Percentiles rank a stretch among this genome's conserved stretches.
phyloP scores from a whole-genome alignment of 1,284 basidiomycete species.

The Fomitiporia mediterranea region DNA sequence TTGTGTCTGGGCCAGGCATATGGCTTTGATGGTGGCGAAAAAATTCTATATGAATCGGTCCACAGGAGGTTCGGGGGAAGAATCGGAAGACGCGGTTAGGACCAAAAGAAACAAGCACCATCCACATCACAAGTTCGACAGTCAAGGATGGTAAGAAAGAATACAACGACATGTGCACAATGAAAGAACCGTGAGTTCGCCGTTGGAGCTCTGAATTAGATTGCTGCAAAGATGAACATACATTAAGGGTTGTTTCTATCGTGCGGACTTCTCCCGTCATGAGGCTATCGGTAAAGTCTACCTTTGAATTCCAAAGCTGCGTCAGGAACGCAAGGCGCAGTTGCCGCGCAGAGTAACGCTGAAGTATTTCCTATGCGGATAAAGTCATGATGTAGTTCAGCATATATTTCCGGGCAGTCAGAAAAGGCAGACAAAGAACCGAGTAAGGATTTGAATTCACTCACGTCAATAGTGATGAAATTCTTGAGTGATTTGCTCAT shows the following conservation, averaged over 20 bases:
- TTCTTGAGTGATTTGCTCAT: slow-evolving; percentile 99
- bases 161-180: neutral
- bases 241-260: slow-evolving; percentile 85
- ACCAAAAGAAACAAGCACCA: slow-evolving; percentile 2
- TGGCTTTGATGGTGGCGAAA: slow-evolving; percentile 84
- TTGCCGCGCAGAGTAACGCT: slow-evolving; percentile 83
- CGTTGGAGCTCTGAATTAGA: slow-evolving; percentile 7
- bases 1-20: slow-evolving; percentile 54
- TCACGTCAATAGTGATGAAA: slow-evolving; percentile 96
- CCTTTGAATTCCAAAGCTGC: slow-evolving; percentile 87
- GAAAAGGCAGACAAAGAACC: neutral
- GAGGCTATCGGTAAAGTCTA: slow-evolving; percentile 92
- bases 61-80: neutral
- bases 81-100: neutral
- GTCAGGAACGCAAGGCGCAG: slow-evolving; percentile 92
- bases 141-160: slow-evolving; percentile 16
- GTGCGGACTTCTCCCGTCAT: slow-evolving; percentile 87
- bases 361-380: slow-evolving; percentile 75
- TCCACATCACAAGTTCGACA: neutral
- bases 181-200: slow-evolving; percentile 11
- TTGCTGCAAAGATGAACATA: slow-evolving; percentile 35
- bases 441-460: slow-evolving; percentile 26
- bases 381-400: neutral
- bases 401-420: neutral
- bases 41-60: slow-evolving; percentile 72